Evolutionary conservation across 176 grass and related monocot species (phyloP).

Genomic region (Echinochloa phyllopogon): DNA sequence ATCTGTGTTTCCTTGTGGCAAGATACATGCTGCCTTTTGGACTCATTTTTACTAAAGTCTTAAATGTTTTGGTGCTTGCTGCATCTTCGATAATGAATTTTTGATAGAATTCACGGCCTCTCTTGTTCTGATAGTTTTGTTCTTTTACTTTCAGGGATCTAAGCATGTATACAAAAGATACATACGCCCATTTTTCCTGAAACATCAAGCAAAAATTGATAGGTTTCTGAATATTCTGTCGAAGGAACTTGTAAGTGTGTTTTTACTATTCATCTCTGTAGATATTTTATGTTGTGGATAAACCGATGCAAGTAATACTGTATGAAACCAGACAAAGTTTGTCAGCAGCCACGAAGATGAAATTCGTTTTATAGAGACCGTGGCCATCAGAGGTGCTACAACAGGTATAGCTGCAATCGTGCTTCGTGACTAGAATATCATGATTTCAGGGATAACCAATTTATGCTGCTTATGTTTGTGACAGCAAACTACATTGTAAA

Average conservation of each 20-base stretch:
- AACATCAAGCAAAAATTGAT: slow-evolving; percentile 90
- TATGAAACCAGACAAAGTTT: slow-evolving; percentile 74
- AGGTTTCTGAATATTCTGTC: slow-evolving; percentile 68
- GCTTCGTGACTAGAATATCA: background rate
- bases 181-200: slow-evolving; percentile 74
- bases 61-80: background rate
- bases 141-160: slow-evolving; percentile 71
- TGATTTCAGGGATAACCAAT: slow-evolving; percentile 11
- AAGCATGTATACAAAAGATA: slow-evolving; percentile 82
- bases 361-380: slow-evolving; percentile 68
- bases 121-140: slow-evolving; percentile 23
- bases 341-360: slow-evolving; percentile 82
- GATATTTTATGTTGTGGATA: slow-evolving; percentile 14
- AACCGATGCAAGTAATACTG: slow-evolving; percentile 35
- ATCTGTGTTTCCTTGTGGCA: background rate
- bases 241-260: slow-evolving; percentile 77
- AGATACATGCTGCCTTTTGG: slow-evolving; percentile 21
- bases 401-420: slow-evolving; percentile 59
- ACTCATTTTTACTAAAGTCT: background rate
- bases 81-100: background rate
- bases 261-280: slow-evolving; percentile 6
- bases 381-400: slow-evolving; percentile 66
- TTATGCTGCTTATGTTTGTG: slow-evolving; percentile 32
- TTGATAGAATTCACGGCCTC: background rate
- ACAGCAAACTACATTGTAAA: slow-evolving; percentile 57